Evolutionary conservation across 2,329 filamentous ascomycete species (phyloP), one percentile per base, ranked within the genome.

Genomic region (Lithohypha guttulata): DNA sequence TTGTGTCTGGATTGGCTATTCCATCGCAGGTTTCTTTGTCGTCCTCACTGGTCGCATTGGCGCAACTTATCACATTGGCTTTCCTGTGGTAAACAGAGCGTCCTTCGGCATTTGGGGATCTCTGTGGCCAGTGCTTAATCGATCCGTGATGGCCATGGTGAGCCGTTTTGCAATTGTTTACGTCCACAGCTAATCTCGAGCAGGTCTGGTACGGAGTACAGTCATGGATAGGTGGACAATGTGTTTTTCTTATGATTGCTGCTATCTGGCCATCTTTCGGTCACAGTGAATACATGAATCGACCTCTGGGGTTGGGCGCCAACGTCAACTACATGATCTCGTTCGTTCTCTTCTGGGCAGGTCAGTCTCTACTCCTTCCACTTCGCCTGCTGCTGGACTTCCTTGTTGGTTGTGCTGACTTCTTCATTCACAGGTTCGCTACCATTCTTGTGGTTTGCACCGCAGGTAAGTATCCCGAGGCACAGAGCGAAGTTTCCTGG

Each of bases 41-140:
- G 55, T 60, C 28, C 43, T 54, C 25, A 60, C 58, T 26, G 62
- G 61, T 30, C 55, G 52, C 18, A 56, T 60, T 11, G 62, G 61
- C 13, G 62, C 61, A 4, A 51, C 57, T 34, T 64, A 59, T 48
- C 63, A 66, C 42, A 61, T 67, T 21, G 61, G 61, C 6, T 68
- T 65, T 27, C 59, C 64, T 0, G 61, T 69, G 10, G 52, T 59
- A 5, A 55, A 55, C 8, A 54, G 64, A 5, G 34, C 48, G n/a
- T 51, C 48, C 9, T 51, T 51, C 25, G 55, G 56, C 15, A 53
- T 61, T 19, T 67, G 61, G 58, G 65, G 64, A 11, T 79, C 78
- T 19, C 61, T 93, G 36, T 93, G 86, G 86, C 85, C 86, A 0
- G 78, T 93, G 0, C 79, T 93, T 50, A 93, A 93, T 55, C 75